A percentile compares a stretch with the other conserved stretches of the same genome.
Conservation (phyloP, 805 yeast species). For the Cephaloascus albidus region DNA sequence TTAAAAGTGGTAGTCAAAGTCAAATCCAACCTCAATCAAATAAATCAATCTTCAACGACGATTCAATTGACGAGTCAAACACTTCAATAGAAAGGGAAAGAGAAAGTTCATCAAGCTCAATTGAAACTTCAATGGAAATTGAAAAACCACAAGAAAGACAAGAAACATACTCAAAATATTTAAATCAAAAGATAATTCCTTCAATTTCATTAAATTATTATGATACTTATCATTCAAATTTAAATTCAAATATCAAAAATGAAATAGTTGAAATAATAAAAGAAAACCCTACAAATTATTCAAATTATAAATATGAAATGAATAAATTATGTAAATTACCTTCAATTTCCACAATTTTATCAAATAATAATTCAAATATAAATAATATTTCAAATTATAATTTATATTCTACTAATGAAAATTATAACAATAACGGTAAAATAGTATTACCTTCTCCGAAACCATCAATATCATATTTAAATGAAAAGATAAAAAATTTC, state of each 20-base stretch:
- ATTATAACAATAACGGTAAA: slow-evolving; percentile 1
- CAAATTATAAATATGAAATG: not conserved
- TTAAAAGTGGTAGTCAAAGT: too few relatives aligned
- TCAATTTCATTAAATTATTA: slow-evolving; percentile 32
- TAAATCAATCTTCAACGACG: slow-evolving; percentile 8
- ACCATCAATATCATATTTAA: slow-evolving; percentile 8
- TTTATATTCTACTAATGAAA: not conserved
- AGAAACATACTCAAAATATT: not conserved
- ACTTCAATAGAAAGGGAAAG: not conserved
- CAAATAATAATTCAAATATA: slow-evolving; percentile 1
- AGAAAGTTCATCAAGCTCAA: not conserved
- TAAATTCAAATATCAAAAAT: slow-evolving; percentile 33
- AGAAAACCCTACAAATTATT: not conserved
- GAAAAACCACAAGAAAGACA: not conserved
- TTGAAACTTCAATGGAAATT: not conserved
- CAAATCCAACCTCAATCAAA: slow-evolving; percentile 9
- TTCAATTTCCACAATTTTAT: slow-evolving; percentile 1
- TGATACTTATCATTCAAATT: slow-evolving; percentile 35
- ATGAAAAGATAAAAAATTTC: slow-evolving; percentile 23
- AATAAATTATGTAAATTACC: slow-evolving; percentile 6
- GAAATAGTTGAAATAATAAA: slow-evolving; percentile 23
- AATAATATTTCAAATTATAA: slow-evolving; percentile 4
- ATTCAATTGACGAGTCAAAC: not conserved
- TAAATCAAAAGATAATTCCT: slow-evolving; percentile 10
- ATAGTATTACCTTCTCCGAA: slow-evolving; percentile 11